Percentiles rank a stretch among this genome's conserved stretches.
These are phyloP conservation scores for Pogostemon cablin DNA, from an alignment of 257 asterid species.

Conservation along the genomic window DNA sequence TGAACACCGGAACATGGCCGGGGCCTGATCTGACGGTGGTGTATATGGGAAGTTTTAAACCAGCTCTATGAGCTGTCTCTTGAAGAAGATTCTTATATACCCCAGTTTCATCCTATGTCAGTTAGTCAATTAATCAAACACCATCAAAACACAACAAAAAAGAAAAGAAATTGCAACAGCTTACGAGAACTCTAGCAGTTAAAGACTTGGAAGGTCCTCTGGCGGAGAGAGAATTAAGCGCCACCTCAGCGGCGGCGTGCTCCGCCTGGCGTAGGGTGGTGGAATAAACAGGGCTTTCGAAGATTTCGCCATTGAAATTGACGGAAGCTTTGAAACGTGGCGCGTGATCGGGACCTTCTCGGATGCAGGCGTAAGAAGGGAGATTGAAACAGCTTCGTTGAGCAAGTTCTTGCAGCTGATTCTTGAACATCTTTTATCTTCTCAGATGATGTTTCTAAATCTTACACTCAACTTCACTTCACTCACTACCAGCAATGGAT, in stretches of 20 bases:
- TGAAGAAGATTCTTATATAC: conserved; percentile 57
- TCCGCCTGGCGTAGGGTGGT: conserved; percentile 57
- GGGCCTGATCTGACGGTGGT: conserved; percentile 54
- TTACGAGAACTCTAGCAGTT: conserved; percentile 60
- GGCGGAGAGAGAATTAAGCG: conserved; percentile 55
- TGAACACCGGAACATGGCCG: conserved; percentile 52
- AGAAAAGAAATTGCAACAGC: not conserved
- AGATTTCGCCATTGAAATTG: conserved; percentile 51
- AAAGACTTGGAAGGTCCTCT: conserved; percentile 53
- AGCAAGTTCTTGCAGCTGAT: conserved; percentile 55
- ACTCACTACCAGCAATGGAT: too few relatives aligned
- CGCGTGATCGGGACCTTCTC: conserved; percentile 62
- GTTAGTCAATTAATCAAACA: not conserved
- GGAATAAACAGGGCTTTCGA: conserved; percentile 43
- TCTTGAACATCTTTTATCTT: conserved; percentile 45
- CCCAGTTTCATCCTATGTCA: conserved; percentile 53
- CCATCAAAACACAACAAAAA: not conserved
- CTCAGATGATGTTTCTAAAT: too few relatives aligned
- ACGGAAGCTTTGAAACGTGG: conserved; percentile 58
- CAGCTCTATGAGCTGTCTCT: conserved; percentile 57
- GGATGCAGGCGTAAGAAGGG: conserved; percentile 45
- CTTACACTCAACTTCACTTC: too few relatives aligned
- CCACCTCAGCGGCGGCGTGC: conserved; percentile 63
- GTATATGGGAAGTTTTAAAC: conserved; percentile 46
- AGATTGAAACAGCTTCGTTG: conserved; percentile 59